phyloP scores from a whole-genome alignment of 345 rosid genomes.

The Ailanthus altissimus region DNA sequence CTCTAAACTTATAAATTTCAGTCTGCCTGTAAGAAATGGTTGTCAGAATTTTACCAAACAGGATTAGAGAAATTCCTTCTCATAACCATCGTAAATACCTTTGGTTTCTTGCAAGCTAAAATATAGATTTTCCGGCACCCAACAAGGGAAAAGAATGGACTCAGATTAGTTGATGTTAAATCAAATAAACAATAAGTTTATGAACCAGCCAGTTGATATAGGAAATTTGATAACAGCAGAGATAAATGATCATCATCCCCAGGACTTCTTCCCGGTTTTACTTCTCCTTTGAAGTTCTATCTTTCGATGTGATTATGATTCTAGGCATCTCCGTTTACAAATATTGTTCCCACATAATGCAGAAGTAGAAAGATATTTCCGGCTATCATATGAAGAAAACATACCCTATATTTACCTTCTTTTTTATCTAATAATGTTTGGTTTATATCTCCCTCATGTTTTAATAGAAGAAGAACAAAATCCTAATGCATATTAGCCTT shows the following conservation, averaged over 20 bases:
- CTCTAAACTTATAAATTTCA: background rate
- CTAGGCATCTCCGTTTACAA: background rate
- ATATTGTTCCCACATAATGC: background rate
- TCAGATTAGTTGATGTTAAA: background rate
- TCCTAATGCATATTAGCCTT: background rate
- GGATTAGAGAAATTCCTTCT: background rate
- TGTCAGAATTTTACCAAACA: background rate
- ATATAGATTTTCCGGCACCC: background rate
- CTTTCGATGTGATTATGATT: background rate
- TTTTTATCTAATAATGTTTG: too few species aligned
- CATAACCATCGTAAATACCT: background rate
- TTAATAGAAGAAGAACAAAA: background rate
- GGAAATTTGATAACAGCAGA: background rate
- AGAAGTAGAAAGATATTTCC: background rate
- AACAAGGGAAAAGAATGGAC: background rate
- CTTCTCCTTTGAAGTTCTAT: background rate
- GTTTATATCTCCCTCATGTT: background rate
- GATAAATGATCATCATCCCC: background rate
- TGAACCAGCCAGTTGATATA: background rate
- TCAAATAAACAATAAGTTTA: conserved; percentile 7
- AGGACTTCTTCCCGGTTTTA: conserved; percentile 4
- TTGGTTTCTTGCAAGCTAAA: background rate
- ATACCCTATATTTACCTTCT: too few species aligned
- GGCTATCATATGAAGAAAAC: background rate
- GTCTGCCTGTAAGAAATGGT: background rate